phyloP scores from a whole-genome alignment of 176 grass and related monocot genomes.

The sorghum (Sorghum bicolor) region Sorghum_bicolor_NCBIv3 NC_012878.2:50087501-50088000 shows the following conservation, averaged over 20 bases:
- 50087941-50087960: too few relatives aligned
- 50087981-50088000: not conserved
- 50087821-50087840: constrained; percentile 56
- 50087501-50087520: not conserved
- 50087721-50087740: not conserved
- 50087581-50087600: not conserved
- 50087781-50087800: constrained; percentile 12
- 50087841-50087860: constrained; percentile 81
- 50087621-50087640: not conserved
- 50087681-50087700: not conserved
- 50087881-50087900: constrained; percentile 93
- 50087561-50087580: not conserved
- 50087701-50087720: constrained; percentile 33
- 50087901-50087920: too few relatives aligned
- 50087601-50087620: not conserved
- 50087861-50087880: constrained; percentile 67
- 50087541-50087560: not conserved
- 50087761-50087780: constrained; percentile 28
- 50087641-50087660: too few relatives aligned
- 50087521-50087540: not conserved
- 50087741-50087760: constrained; percentile 40
- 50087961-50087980: not conserved
- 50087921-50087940: too few relatives aligned
- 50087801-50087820: constrained; percentile 23
- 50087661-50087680: not conserved